Evolutionary conservation across 2,329 filamentous ascomycete species (phyloP).

Genomic region (Apiospora malaysiana): DNA sequence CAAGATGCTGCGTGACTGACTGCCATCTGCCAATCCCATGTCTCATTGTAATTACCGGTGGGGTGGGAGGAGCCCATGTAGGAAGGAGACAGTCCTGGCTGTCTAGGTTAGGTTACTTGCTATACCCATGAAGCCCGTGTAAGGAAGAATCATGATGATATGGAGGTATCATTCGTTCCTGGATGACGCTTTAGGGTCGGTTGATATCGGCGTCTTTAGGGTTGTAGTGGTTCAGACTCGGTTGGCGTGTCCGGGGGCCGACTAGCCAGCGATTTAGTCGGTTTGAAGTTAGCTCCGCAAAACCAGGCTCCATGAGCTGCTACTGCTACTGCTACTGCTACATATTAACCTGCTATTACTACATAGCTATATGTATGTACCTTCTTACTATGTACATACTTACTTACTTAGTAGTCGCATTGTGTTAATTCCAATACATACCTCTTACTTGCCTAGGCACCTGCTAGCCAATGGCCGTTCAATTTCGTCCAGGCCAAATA

Average conservation of each 20-base stretch:
- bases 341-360: neutral
- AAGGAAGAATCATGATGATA: no score
- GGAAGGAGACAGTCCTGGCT: no score
- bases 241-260: neutral
- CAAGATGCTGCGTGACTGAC: no score
- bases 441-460: no score
- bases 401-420: neutral
- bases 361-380: no score
- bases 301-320: neutral
- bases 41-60: no score
- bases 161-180: no score
- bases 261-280: neutral
- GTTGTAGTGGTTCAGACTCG: neutral
- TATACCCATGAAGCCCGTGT: no score
- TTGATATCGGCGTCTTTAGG: neutral
- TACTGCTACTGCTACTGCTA: neutral
- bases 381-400: no score
- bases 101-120: no score
- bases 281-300: constrained; percentile 12
- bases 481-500: neutral
- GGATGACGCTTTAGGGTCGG: neutral
- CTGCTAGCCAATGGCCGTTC: neutral
- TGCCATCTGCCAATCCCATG: no score
- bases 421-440: neutral
- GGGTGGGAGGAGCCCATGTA: no score